phyloP scores from a whole-genome alignment of 306 rosid species.

The Glycyrrhiza uralensis region DNA sequence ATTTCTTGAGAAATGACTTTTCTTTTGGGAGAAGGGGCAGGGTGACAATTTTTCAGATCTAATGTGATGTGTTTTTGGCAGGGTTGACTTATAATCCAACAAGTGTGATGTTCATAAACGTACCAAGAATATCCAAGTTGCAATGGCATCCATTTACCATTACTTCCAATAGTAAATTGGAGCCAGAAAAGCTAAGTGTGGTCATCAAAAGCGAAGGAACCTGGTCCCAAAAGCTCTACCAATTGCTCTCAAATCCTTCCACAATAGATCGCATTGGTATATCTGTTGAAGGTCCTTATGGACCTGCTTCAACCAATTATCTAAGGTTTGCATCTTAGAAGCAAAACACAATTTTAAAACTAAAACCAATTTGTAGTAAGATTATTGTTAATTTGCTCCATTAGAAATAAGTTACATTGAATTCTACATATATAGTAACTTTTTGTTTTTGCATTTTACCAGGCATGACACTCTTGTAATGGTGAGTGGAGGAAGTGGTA shows the following conservation, averaged over 20 bases:
- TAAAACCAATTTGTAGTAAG: neutral
- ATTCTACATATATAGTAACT: neutral
- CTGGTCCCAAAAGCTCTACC: conserved; percentile 67
- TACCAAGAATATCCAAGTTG: conserved; percentile 72
- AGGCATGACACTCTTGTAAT: conserved; percentile 66
- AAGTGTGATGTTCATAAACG: conserved; percentile 65
- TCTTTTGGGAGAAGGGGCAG: too few species aligned
- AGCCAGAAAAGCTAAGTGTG: conserved; percentile 55
- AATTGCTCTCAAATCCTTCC: conserved; percentile 52
- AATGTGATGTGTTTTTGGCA: conserved; percentile 5
- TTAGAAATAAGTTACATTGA: neutral
- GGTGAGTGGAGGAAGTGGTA: conserved; percentile 86
- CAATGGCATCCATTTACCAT: conserved; percentile 94
- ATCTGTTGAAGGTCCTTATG: conserved; percentile 84
- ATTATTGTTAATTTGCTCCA: too few species aligned
- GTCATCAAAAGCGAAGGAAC: conserved; percentile 67
- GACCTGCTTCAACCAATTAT: conserved; percentile 54
- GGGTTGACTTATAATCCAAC: conserved; percentile 68
- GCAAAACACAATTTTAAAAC: too few species aligned
- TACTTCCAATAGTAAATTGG: conserved; percentile 66
- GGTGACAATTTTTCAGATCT: neutral
- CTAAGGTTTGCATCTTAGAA: conserved; percentile 43
- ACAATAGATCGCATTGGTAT: conserved; percentile 39
- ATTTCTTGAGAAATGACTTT: neutral
- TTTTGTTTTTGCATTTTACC: neutral